Evolutionary conservation across 352 stramenopile species (phyloP).

Genomic region (Globisporangium abappressorium): DNA sequence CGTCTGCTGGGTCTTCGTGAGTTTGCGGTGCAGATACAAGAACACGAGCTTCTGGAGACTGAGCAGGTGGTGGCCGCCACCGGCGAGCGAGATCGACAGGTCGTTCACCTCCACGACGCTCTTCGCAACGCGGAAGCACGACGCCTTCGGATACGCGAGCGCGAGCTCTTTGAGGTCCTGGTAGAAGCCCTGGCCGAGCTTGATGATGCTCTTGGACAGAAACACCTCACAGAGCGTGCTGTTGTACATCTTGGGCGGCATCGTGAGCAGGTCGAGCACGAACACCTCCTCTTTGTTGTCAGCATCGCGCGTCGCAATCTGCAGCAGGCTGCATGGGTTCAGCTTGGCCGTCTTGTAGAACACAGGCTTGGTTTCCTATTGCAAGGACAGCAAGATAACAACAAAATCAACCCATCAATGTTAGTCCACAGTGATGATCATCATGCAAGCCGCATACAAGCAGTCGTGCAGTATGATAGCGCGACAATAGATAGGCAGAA

Average conservation of each 20-base stretch:
- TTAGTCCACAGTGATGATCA: background rate
- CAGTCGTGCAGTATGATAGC: background rate
- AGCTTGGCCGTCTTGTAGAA: conserved; percentile 34
- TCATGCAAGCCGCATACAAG: background rate
- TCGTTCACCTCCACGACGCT: conserved; percentile 74
- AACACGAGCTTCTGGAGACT: conserved; percentile 79
- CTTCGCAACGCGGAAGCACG: conserved; percentile 69
- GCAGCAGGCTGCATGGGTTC: conserved; percentile 56
- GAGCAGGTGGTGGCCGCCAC: conserved; percentile 44
- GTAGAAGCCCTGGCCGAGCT: conserved; percentile 66
- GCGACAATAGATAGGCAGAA: background rate
- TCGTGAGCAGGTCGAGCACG: conserved; percentile 61
- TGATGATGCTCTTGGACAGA: conserved; percentile 60
- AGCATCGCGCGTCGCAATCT: conserved; percentile 59
- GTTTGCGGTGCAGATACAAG: conserved; percentile 61
- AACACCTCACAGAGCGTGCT: conserved; percentile 51
- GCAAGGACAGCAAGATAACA: conserved; percentile 1
- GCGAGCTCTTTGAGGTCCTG: conserved; percentile 60
- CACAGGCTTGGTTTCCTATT: conserved; percentile 65
- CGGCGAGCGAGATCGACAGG: conserved; percentile 49
- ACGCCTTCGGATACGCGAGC: conserved; percentile 55
- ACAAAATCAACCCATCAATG: conserved; percentile 18
- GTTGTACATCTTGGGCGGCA: conserved; percentile 63
- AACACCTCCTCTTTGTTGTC: conserved; percentile 62
- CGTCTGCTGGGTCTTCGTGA: conserved; percentile 76